Evolutionary conservation across 495 filamentous ascomycete genomes (phyloP).

Genomic region (Pyrenula massariospora): DNA sequence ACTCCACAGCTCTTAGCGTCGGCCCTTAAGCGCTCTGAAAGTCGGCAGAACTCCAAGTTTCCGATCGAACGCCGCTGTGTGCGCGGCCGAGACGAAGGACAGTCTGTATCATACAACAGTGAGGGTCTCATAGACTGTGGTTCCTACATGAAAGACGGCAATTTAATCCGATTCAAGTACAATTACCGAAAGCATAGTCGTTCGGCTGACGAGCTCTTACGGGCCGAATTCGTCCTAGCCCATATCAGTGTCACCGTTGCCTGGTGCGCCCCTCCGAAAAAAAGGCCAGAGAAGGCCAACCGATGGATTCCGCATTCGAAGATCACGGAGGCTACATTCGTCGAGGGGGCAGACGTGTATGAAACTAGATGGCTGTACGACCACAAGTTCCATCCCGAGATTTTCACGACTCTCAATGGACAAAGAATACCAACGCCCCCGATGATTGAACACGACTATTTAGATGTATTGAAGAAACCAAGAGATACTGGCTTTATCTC

Average conservation of each 20-base stretch:
- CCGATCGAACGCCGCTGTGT: constrained; percentile 37
- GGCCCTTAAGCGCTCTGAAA: constrained; percentile 16
- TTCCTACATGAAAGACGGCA: constrained; percentile 42
- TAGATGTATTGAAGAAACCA: constrained; percentile 44
- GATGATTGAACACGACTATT: constrained; percentile 45
- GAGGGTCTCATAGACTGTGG: constrained; percentile 43
- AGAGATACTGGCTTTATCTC: constrained; percentile 38
- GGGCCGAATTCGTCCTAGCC: constrained; percentile 42
- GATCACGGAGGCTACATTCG: constrained; percentile 46
- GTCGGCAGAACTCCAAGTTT: constrained; percentile 17
- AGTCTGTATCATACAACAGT: constrained; percentile 41
- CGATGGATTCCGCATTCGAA: constrained; percentile 49
- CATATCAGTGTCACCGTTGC: constrained; percentile 43
- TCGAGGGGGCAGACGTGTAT: constrained; percentile 40
- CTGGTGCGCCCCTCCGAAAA: constrained; percentile 45
- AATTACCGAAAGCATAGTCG: constrained; percentile 45
- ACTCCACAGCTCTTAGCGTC: background rate
- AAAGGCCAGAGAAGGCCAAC: constrained; percentile 39
- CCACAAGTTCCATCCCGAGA: constrained; percentile 50
- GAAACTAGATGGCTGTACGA: constrained; percentile 46
- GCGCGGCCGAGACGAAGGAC: constrained; percentile 29
- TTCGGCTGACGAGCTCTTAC: constrained; percentile 43
- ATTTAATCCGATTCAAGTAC: constrained; percentile 43
- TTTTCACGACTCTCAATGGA: constrained; percentile 46
- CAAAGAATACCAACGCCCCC: constrained; percentile 41